A percentile compares a stretch with the other conserved stretches of the same genome.
Conservation (phyloP, 768 basidiomycete genomes). For the Boletus sp. region DNA sequence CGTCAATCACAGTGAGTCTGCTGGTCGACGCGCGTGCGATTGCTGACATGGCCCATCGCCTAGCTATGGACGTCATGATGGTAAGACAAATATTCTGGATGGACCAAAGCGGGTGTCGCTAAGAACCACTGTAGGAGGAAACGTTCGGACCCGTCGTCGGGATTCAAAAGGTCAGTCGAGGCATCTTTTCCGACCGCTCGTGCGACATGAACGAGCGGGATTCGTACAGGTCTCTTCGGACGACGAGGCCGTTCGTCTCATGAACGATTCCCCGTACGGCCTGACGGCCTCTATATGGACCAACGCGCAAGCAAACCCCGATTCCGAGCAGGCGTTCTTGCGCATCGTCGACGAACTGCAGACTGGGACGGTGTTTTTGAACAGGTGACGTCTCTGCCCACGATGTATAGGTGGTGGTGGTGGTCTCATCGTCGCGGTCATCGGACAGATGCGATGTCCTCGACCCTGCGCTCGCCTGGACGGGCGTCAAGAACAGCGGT, state of each 20-base stretch:
- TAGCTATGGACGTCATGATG: constrained; percentile 93
- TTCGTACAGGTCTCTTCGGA: constrained; percentile 67
- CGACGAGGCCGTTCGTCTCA: constrained; percentile 82
- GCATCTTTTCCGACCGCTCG: not conserved
- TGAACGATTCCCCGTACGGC: constrained; percentile 97
- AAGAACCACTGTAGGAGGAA: constrained; percentile 54
- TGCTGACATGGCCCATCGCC: constrained; percentile 2
- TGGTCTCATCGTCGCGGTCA: not conserved
- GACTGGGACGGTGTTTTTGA: constrained; percentile 92
- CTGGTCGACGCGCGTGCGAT: not conserved
- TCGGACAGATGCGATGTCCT: constrained; percentile 74
- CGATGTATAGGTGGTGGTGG: too few species aligned
- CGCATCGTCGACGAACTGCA: constrained; percentile 65
- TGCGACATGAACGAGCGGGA: not conserved
- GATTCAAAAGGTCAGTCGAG: constrained; percentile 73
- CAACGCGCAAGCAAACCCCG: constrained; percentile 52
- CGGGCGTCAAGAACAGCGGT: constrained; percentile 91
- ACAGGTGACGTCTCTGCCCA: constrained; percentile 48
- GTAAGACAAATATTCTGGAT: constrained; percentile 37
- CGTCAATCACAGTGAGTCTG: constrained; percentile 78
- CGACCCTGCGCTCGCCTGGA: constrained; percentile 94
- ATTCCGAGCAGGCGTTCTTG: constrained; percentile 70
- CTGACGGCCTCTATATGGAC: constrained; percentile 97
- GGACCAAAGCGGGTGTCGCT: not conserved
- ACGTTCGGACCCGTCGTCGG: constrained; percentile 94